These are phyloP conservation scores for Daldinia vernicosa DNA, from an alignment of 495 filamentous ascomycete genomes.

Conservation along the genomic window DNA sequence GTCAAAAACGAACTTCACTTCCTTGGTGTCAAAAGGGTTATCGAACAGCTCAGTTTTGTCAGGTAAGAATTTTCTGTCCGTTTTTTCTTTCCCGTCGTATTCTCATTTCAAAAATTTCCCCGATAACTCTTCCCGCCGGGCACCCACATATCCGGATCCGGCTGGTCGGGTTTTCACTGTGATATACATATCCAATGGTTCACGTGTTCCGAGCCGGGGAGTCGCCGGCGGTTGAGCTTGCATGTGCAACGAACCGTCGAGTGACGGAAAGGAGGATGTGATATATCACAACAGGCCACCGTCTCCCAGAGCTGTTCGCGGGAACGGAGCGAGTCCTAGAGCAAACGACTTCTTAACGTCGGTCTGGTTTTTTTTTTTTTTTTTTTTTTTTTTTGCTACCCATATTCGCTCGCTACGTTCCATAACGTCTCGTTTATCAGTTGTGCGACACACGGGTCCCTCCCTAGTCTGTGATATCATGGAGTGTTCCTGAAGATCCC, in stretches of 20 bases:
- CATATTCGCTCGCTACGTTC: slow-evolving; percentile 13
- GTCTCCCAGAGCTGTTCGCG: slow-evolving; percentile 9
- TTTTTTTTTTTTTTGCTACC: background rate
- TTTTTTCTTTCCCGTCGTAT: slow-evolving; percentile 1
- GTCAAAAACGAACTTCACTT: slow-evolving; percentile 49
- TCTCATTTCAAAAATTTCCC: slow-evolving; percentile 11
- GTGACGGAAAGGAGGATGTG: slow-evolving; percentile 26
- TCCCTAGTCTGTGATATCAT: slow-evolving; percentile 21
- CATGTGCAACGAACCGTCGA: slow-evolving; percentile 42
- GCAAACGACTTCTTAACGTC: background rate
- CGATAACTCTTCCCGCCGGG: slow-evolving; percentile 15
- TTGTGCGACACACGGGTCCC: slow-evolving; percentile 25
- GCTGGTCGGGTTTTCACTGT: slow-evolving; percentile 24
- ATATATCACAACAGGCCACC: slow-evolving; percentile 19
- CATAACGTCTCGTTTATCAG: slow-evolving; percentile 15
- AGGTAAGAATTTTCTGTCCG: slow-evolving; percentile 48
- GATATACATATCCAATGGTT: slow-evolving; percentile 19
- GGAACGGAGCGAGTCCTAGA: slow-evolving; percentile 20
- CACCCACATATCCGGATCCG: slow-evolving; percentile 29
- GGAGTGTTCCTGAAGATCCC: slow-evolving; percentile 29
- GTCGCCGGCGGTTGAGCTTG: slow-evolving; percentile 34
- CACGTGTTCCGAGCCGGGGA: slow-evolving; percentile 20
- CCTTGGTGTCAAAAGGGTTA: slow-evolving; percentile 49
- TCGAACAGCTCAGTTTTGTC: slow-evolving; percentile 59
- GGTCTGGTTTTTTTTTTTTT: too few species aligned